phyloP scores from a whole-genome alignment of 805 yeast genomes.

The Hagleromyces aurorensis region DNA sequence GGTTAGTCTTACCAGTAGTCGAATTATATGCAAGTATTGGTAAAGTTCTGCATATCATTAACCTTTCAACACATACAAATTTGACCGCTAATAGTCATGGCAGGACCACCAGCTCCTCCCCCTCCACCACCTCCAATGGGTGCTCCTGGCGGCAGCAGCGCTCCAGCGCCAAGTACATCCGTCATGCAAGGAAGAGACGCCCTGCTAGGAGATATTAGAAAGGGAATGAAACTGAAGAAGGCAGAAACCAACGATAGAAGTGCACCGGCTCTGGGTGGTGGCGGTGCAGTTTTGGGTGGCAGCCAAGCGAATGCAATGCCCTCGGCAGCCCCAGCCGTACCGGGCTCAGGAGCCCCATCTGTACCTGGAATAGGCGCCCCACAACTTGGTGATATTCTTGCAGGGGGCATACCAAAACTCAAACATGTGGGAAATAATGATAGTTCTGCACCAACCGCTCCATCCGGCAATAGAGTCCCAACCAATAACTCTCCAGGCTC shows the following conservation, averaged over 20 bases:
- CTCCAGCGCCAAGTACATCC: conserved; percentile 28
- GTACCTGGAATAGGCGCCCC: conserved; percentile 29
- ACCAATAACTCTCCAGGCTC: conserved; percentile 14
- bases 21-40: no score
- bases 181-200: conserved; percentile 41
- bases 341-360: conserved; percentile 20
- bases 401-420: conserved; percentile 74
- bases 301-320: conserved; percentile 6
- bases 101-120: conserved; percentile 43
- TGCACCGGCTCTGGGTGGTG: conserved; percentile 44
- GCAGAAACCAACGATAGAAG: conserved; percentile 63
- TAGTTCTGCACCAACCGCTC: conserved; percentile 32
- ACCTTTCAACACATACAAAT: no score
- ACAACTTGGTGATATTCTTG: conserved; percentile 33
- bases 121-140: conserved; percentile 48
- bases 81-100: background rate
- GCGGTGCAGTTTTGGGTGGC: conserved; percentile 15
- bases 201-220: conserved; percentile 74
- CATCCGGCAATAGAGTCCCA: conserved; percentile 33
- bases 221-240: conserved; percentile 54
- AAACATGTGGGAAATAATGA: conserved; percentile 38
- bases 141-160: conserved; percentile 27
- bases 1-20: no score
- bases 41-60: no score
- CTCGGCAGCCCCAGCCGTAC: conserved; percentile 18